These are phyloP conservation scores for Goffeauzyma gilvescens DNA, from an alignment of 768 basidiomycete species.

Conservation along the genomic window DNA sequence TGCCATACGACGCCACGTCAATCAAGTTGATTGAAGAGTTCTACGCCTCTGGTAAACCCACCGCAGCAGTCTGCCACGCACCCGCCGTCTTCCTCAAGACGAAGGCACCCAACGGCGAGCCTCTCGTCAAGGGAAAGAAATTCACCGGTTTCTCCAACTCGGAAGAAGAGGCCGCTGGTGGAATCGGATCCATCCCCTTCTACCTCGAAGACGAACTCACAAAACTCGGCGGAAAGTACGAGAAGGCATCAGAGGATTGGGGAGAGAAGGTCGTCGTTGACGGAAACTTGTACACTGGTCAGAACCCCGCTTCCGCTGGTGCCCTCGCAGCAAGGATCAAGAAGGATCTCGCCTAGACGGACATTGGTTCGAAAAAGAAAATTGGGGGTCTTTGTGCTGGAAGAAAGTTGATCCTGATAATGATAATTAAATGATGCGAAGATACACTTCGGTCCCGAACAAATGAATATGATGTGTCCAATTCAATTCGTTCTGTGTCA, in stretches of 20 bases:
- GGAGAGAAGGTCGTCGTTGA: constrained; percentile 35
- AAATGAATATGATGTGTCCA: no score
- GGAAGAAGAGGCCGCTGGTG: constrained; percentile 39
- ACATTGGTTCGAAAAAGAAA: not conserved
- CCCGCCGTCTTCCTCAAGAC: constrained; percentile 41
- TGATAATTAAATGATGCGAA: no score
- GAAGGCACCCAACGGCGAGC: constrained; percentile 41
- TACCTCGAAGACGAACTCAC: constrained; percentile 34
- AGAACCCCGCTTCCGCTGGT: constrained; percentile 52
- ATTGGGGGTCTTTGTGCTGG: not conserved
- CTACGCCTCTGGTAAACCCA: constrained; percentile 47
- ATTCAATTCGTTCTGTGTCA: no score
- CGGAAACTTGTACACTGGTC: constrained; percentile 39
- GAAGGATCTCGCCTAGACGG: constrained; percentile 34
- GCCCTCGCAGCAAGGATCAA: constrained; percentile 43
- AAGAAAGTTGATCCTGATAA: no score
- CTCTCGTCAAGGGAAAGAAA: constrained; percentile 45
- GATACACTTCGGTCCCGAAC: no score
- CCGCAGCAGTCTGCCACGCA: constrained; percentile 62
- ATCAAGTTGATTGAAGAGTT: constrained; percentile 47
- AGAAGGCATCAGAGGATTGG: constrained; percentile 43
- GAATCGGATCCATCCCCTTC: constrained; percentile 45
- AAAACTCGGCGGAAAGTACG: constrained; percentile 35
- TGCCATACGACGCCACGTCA: constrained; percentile 43
- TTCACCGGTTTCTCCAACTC: constrained; percentile 53